Evolutionary conservation across 371 early-diverging fungal genomes (phyloP).

Genomic region (Cokeromyces recurvatus): DNA sequence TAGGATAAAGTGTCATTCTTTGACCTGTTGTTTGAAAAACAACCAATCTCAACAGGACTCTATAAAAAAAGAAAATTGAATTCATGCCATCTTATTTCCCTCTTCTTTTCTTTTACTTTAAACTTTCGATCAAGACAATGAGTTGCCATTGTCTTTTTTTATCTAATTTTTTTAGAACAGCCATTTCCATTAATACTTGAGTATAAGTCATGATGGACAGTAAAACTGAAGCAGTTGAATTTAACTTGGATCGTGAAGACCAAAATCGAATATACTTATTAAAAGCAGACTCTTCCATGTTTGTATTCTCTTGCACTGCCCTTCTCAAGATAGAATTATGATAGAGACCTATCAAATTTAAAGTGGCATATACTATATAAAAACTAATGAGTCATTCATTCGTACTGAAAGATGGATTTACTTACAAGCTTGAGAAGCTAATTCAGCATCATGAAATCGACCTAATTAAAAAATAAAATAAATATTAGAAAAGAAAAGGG

Average conservation of each 20-base stretch:
- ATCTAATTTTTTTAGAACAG: constrained; percentile 65
- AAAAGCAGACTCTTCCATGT: constrained; percentile 55
- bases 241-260: constrained; percentile 37
- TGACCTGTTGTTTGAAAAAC: constrained; percentile 56
- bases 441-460: constrained; percentile 89
- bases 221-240: constrained; percentile 53
- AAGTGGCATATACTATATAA: constrained; percentile 71
- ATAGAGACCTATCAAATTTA: constrained; percentile 81
- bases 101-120: constrained; percentile 57
- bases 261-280: constrained; percentile 77
- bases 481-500: too few relatives aligned
- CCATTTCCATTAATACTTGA: constrained; percentile 87
- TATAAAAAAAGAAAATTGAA: constrained; percentile 11
- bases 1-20: constrained; percentile 63
- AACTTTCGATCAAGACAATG: constrained; percentile 62
- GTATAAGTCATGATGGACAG: constrained; percentile 73
- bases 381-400: too few relatives aligned
- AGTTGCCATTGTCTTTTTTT: constrained; percentile 62
- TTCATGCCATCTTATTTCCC: neutral
- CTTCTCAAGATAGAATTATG: constrained; percentile 81
- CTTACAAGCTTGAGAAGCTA: constrained; percentile 89
- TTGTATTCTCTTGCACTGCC: constrained; percentile 47
- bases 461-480: too few relatives aligned
- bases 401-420: too few relatives aligned
- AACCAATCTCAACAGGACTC: constrained; percentile 53